Conservation (phyloP, 345 rosid species). For the Abelmoschus esculentus region DNA sequence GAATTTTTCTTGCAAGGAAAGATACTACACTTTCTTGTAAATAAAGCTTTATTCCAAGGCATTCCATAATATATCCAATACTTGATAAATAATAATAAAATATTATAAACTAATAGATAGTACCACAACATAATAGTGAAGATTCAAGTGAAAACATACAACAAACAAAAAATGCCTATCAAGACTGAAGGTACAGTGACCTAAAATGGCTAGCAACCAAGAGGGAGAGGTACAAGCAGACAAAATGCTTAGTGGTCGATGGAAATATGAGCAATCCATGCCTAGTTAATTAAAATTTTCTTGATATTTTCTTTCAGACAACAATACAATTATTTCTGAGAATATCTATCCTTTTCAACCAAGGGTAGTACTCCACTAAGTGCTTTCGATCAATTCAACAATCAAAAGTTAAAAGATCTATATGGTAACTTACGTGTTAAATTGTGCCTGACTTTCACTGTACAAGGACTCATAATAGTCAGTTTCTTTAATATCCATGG, state of each 20-base stretch:
- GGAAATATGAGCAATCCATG: background rate
- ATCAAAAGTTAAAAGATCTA: constrained; percentile 14
- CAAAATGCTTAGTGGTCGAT: background rate
- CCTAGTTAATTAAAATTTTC: background rate
- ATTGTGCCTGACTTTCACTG: constrained; percentile 81
- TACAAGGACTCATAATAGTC: constrained; percentile 84
- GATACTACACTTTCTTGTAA: too few species aligned
- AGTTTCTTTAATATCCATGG: constrained; percentile 69
- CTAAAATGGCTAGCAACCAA: background rate
- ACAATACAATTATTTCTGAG: background rate
- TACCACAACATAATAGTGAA: background rate
- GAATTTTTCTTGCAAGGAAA: too few species aligned
- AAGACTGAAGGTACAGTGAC: background rate
- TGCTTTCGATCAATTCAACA: background rate
- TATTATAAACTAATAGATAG: background rate
- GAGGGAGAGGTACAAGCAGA: background rate
- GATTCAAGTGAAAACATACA: constrained; percentile 3
- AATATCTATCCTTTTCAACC: background rate
- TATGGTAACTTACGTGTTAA: constrained; percentile 58
- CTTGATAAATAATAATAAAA: too few species aligned
- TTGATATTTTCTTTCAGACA: background rate
- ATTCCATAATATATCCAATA: too few species aligned
- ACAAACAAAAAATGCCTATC: background rate
- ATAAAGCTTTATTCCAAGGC: too few species aligned
- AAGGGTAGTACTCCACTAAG: background rate